phyloP scores from a whole-genome alignment of 306 rosid genomes.

The Canavalia ensiformis region DNA sequence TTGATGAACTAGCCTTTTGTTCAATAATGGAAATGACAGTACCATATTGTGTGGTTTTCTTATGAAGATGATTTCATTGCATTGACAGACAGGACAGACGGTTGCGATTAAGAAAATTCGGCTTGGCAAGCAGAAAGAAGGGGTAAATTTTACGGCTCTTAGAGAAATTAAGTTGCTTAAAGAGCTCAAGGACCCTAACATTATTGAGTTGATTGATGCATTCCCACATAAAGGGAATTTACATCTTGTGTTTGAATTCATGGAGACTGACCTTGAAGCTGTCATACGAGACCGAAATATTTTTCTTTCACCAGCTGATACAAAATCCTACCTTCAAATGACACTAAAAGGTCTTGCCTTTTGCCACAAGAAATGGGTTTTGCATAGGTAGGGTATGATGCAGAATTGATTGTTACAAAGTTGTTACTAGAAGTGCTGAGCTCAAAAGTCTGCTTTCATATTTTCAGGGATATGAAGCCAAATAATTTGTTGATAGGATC shows the following conservation, averaged over 20 bases:
- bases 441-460: slow-evolving; percentile 44
- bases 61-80: slow-evolving; percentile 42
- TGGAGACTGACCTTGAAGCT: slow-evolving; percentile 99
- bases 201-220: slow-evolving; percentile 86
- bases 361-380: slow-evolving; percentile 98
- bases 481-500: slow-evolving; percentile 95
- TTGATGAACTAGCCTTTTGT: slow-evolving; percentile 26
- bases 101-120: slow-evolving; percentile 98
- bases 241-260: slow-evolving; percentile 93
- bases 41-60: slow-evolving; percentile 2
- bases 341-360: slow-evolving; percentile 86
- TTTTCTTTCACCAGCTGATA: slow-evolving; percentile 88
- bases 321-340: slow-evolving; percentile 89
- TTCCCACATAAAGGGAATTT: slow-evolving; percentile 88
- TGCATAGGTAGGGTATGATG: slow-evolving; percentile 73
- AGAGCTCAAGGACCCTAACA: slow-evolving; percentile 81
- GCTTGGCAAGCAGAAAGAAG: slow-evolving; percentile 97
- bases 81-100: slow-evolving; percentile 84
- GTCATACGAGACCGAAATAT: slow-evolving; percentile 88
- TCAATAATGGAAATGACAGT: slow-evolving; percentile 22
- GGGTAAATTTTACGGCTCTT: slow-evolving; percentile 89
- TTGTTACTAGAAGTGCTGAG: slow-evolving; percentile 38
- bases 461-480: slow-evolving; percentile 97
- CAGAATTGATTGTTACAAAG: slow-evolving; percentile 4
- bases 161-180: slow-evolving; percentile 86